Evolutionary conservation across 177 flowering plant species (phyloP).

Genomic region (Vitis hybrid): DNA sequence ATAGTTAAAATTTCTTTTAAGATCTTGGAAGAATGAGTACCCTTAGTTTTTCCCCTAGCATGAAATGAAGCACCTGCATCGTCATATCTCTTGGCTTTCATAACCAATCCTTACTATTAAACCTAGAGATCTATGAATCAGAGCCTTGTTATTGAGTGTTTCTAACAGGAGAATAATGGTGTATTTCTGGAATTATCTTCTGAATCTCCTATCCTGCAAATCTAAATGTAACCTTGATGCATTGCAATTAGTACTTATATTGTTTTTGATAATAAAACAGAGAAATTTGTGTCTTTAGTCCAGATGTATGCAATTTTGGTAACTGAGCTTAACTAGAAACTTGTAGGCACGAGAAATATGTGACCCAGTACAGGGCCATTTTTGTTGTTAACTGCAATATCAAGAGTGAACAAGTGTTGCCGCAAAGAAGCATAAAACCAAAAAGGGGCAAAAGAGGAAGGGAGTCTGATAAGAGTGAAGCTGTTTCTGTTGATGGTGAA

Average conservation of each 20-base stretch:
- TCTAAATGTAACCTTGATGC: background rate
- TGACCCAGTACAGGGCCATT: constrained; percentile 80
- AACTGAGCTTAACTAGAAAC: background rate
- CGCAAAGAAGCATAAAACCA: constrained; percentile 15
- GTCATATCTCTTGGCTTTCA: too few species aligned
- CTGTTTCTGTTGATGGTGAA: constrained; percentile 22
- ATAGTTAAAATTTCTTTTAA: too few species aligned
- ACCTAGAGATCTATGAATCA: too few species aligned
- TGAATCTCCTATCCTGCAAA: background rate
- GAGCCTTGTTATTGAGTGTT: too few species aligned
- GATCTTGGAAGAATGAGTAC: too few species aligned
- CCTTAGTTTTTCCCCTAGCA: too few species aligned
- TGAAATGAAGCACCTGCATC: too few species aligned
- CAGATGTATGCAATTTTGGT: background rate
- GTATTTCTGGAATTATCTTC: background rate
- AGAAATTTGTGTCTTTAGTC: background rate
- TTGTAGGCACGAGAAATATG: constrained; percentile 77
- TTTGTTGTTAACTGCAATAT: constrained; percentile 72
- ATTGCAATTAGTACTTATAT: background rate
- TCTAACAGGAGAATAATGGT: too few species aligned
- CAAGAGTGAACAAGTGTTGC: constrained; percentile 28
- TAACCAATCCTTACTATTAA: too few species aligned
- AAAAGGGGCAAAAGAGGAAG: constrained; percentile 32
- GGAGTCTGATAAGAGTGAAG: constrained; percentile 23
- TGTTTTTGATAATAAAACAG: background rate